These are phyloP conservation scores for Nymphaea colorata DNA, from an alignment of 164 flowering plant species.

Conservation along the genomic window DNA sequence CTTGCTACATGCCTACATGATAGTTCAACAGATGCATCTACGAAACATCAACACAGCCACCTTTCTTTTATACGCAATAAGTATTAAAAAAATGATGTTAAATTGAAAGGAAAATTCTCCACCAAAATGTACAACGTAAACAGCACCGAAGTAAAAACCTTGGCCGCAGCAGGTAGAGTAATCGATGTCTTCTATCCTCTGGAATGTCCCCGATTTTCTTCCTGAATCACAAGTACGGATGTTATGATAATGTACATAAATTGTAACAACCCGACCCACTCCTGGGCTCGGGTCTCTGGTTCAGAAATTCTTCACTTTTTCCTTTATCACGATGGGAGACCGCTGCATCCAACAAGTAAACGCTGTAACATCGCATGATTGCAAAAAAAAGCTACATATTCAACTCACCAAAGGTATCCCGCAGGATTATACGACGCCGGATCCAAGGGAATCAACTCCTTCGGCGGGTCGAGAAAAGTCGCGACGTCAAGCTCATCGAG, in stretches of 20 bases:
- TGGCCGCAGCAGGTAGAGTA: slow-evolving; percentile 43
- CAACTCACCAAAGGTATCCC: slow-evolving; percentile 54
- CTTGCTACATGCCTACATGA: slow-evolving; percentile 49
- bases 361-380: neutral
- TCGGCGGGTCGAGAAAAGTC: slow-evolving; percentile 65
- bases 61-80: neutral
- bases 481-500: slow-evolving; percentile 59
- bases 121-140: neutral
- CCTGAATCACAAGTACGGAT: slow-evolving; percentile 22
- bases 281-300: too few species aligned
- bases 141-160: slow-evolving; percentile 21
- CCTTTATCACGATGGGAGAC: too few species aligned
- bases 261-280: too few species aligned
- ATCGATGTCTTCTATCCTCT: slow-evolving; percentile 57
- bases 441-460: slow-evolving; percentile 61
- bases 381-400: neutral
- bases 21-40: neutral
- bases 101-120: neutral
- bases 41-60: neutral
- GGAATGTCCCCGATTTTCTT: slow-evolving; percentile 77
- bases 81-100: too few species aligned
- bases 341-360: neutral
- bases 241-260: neutral
- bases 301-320: neutral
- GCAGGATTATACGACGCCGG: slow-evolving; percentile 70